Conservation (phyloP, 768 basidiomycete species). For the Crucibulum laeve region DNA sequence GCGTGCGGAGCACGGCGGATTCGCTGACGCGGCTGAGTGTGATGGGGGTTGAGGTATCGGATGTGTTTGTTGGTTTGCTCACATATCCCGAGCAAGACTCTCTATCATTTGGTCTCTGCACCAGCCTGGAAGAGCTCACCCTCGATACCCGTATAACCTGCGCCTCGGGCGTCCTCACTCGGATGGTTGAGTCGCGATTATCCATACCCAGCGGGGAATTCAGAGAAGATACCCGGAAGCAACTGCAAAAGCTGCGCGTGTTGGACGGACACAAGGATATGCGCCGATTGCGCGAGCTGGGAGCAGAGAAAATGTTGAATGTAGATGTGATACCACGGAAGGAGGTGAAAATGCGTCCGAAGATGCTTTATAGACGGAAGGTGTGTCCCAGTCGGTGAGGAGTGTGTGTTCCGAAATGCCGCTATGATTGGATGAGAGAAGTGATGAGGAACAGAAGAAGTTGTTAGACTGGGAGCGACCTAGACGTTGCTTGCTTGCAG, state of each 20-base stretch:
- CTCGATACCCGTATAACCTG: slow-evolving; percentile 17
- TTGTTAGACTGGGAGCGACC: no score
- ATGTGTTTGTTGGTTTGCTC: slow-evolving; percentile 15
- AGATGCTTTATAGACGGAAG: slow-evolving; percentile 16
- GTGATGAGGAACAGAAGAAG: no score
- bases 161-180: slow-evolving; percentile 12
- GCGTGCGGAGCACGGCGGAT: slow-evolving; percentile 16
- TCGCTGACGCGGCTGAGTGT: slow-evolving; percentile 21
- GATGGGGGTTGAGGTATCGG: slow-evolving; percentile 17
- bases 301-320: slow-evolving; percentile 1
- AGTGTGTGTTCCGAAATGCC: no score
- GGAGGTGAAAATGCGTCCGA: slow-evolving; percentile 4
- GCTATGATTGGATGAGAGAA: no score
- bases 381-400: slow-evolving; percentile 17
- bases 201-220: neutral
- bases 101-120: slow-evolving; percentile 8
- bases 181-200: slow-evolving; percentile 20
- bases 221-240: neutral
- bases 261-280: slow-evolving; percentile 15
- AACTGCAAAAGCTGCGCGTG: slow-evolving; percentile 9
- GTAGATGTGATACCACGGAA: slow-evolving; percentile 13
- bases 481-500: no score
- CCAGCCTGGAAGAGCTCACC: slow-evolving; percentile 16
- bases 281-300: slow-evolving; percentile 11
- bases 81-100: slow-evolving; percentile 8